These are phyloP conservation scores for Backusella circina DNA, from an alignment of 192 early-diverging fungal genomes.

Conservation along the genomic window DNA sequence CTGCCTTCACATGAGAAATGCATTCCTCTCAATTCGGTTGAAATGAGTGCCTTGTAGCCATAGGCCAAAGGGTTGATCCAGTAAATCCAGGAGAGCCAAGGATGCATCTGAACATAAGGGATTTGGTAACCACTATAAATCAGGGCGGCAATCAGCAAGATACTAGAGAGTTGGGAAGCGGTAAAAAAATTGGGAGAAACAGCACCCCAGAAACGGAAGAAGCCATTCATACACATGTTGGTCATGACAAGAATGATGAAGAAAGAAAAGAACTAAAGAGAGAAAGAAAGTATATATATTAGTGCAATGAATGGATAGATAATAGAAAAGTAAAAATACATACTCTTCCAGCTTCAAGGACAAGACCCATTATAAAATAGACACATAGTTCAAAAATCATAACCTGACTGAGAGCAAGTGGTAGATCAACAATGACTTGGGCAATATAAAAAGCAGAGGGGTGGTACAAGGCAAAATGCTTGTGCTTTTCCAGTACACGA, in stretches of 20 bases:
- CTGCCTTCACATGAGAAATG: conserved; percentile 22
- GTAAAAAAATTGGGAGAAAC: conserved; percentile 48
- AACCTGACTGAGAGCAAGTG: conserved; percentile 50
- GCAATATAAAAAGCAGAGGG: conserved; percentile 60
- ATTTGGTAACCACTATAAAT: conserved; percentile 65
- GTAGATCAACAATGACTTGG: conserved; percentile 56
- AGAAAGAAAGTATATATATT: background rate
- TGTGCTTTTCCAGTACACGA: conserved; percentile 68
- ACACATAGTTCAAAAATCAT: conserved; percentile 56
- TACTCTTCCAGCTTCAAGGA: conserved; percentile 44
- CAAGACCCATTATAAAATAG: conserved; percentile 64
- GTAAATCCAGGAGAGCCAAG: conserved; percentile 58
- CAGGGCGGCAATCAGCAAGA: conserved; percentile 52
- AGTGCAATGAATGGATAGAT: background rate
- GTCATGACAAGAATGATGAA: conserved; percentile 56
- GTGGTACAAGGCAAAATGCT: conserved; percentile 62
- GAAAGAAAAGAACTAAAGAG: conserved; percentile 49
- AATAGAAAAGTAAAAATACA: background rate
- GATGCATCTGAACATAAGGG: conserved; percentile 55
- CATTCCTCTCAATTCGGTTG: conserved; percentile 57
- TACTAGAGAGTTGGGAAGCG: conserved; percentile 51
- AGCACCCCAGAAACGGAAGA: too few species aligned
- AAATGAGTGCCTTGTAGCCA: conserved; percentile 65
- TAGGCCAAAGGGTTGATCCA: conserved; percentile 73
- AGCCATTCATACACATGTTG: conserved; percentile 54